Evolutionary conservation across 495 filamentous ascomycete genomes (phyloP), one percentile per base, ranked within the genome.

Genomic region (Pyrenopolyporus hunteri): DNA sequence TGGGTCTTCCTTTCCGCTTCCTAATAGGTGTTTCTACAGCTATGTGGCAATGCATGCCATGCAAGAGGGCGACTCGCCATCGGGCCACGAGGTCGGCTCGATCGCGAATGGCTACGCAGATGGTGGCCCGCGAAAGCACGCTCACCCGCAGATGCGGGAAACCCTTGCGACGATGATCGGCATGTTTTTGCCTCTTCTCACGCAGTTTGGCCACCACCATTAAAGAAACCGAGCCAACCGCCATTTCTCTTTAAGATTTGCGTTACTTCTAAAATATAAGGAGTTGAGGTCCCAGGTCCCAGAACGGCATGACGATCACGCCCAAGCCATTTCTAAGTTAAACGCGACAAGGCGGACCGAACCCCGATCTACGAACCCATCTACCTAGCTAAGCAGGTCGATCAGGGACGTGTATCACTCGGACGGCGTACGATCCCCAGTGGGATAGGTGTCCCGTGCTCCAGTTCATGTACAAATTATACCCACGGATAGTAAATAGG

Each of bases 21-120:
- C 54, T 37, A 36, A 61, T 58, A 72, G 56, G 74, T 46, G 8
- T 32, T 54, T 23, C 8, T 50, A n/a, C n/a, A 96, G 92, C 70
- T 98, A 98, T 69, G 94, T 98, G 22, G 95, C 94, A 1, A 96
- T 97, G 93, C 94, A 98, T 70, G 91, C 92, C 2, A 97, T 98
- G 92, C 91, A 93, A 70, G 92, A 96, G 66, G 86, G 88, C 37
- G 84, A 85, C 40, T 54, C 74, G 60, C 53, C 76, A 46, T 61
- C 78, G 43, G 32, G 69, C 51, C 63, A 83, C 52, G 82, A 86
- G 9, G 82, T 84, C 39, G 78, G 80, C 53, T 68, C 71, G 6
- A 70, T 72, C 26, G 68, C 71, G 20, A 92, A 91, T 68, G 90
- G 90, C 19, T 92, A 88, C 67, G 70, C 81, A 9, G 88, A 92